Evolutionary conservation across 306 rosid genomes (phyloP), one percentile per base, ranked within the genome.

Genomic region (Inga oerstediana): DNA sequence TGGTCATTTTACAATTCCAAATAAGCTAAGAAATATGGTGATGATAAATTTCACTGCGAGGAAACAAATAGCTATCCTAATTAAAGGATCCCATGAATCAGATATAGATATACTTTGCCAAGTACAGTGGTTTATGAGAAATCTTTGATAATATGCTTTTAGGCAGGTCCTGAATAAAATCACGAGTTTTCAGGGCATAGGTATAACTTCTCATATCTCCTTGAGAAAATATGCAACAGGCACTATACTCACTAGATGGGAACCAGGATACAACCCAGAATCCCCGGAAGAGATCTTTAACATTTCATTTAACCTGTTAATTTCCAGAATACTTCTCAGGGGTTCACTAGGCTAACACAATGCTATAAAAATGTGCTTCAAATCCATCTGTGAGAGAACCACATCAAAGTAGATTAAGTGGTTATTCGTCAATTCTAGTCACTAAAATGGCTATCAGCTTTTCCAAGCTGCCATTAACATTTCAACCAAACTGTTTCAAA

Each of bases 1-100:
- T 80, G 81, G 77, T 79, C 80, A 81, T 62, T 49, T 74, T 58
- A 64, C 52, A 81, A 34, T 41, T 70, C 61, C 78, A 56, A 74
- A 69, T 56, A 35, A 16, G 75, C 52, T 49, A 43, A 27, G 30
- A 58, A 44, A 76, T 71, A 81, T 10, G 75, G 45, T 43, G 45
- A 62, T 16, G 35, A 75, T 32, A 32, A n/a, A 45, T 70, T 34
- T 72, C 75, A 24, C 37, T 81, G 62, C 19, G 17, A 68, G 81
- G 52, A 73, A 10, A 35, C 65, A 81, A 87, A 20, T 17, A 87
- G 71, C 34, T 66, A 80, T 46, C 34, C 19, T 13, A 39, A 43
- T 4, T 2, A 37, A 19, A 39, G 48, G 12, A 44, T 70, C 51
- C 49, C 69, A 76, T 59, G 74, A 48, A 13, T 48, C 54, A 48